Evolutionary conservation across 106 monocot species (phyloP).

Genomic region (Apostasia ramifera): DNA sequence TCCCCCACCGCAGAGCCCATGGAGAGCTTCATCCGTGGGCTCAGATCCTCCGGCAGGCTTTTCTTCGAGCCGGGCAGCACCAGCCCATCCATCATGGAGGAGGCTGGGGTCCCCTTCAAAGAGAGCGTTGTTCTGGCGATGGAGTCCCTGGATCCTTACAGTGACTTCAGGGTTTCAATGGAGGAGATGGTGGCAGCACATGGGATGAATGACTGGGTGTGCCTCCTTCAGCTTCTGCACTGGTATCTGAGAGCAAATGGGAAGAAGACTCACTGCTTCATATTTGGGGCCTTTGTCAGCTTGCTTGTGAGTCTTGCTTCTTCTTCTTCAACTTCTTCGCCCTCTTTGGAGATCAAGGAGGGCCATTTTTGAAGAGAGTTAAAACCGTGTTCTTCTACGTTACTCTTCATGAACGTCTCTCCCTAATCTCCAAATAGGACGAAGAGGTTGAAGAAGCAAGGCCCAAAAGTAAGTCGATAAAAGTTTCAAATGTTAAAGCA

Average conservation of each 20-base stretch:
- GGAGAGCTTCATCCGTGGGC: slow-evolving; percentile 12
- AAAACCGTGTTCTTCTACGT: too few relatives aligned
- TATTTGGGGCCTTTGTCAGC: slow-evolving; percentile 35
- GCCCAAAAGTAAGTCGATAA: too few relatives aligned
- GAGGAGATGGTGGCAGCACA: slow-evolving; percentile 55
- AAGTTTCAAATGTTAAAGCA: too few relatives aligned
- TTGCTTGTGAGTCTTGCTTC: slow-evolving; percentile 18
- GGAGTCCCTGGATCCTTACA: slow-evolving; percentile 32
- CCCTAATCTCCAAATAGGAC: too few relatives aligned
- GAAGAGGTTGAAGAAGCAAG: too few relatives aligned
- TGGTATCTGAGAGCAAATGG: slow-evolving; percentile 40
- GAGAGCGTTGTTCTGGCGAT: slow-evolving; percentile 19
- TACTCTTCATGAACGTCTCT: too few relatives aligned
- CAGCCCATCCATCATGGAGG: slow-evolving; percentile 43
- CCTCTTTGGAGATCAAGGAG: too few relatives aligned
- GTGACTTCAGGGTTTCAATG: slow-evolving; percentile 39
- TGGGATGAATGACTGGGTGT: slow-evolving; percentile 27
- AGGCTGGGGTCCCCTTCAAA: slow-evolving; percentile 4
- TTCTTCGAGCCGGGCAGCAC: slow-evolving; percentile 32
- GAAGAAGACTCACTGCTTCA: slow-evolving; percentile 26
- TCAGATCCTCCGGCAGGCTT: slow-evolving; percentile 27
- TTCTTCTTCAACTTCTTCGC: background rate
- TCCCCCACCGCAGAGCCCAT: too few relatives aligned
- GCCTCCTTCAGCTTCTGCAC: slow-evolving; percentile 31
- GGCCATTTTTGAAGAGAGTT: too few relatives aligned